Percentiles rank a stretch among this genome's conserved stretches.
Evolutionary conservation across 2,329 filamentous ascomycete genomes (phyloP).

Genomic region (Bipolaris victoriae): DNA sequence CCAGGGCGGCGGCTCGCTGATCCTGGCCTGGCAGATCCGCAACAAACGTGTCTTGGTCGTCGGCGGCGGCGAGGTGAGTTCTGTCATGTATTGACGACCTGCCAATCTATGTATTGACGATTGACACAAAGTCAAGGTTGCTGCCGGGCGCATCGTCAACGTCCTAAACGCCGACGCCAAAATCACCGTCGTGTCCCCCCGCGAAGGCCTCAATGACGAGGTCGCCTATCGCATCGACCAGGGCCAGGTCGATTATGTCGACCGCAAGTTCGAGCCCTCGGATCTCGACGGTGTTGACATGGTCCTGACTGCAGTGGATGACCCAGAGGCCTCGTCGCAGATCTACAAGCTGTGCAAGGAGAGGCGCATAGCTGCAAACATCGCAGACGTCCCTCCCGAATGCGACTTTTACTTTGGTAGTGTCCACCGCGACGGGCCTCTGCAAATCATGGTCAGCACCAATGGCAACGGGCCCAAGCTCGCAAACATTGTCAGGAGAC

Average conservation of each 20-base stretch:
- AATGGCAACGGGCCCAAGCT: slow-evolving; percentile 95
- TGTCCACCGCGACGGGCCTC: slow-evolving; percentile 89
- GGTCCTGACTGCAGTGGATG: slow-evolving; percentile 92
- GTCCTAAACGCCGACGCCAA: slow-evolving; percentile 93
- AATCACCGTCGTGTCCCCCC: slow-evolving; percentile 84
- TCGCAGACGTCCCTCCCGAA: slow-evolving; percentile 93
- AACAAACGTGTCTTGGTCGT: slow-evolving; percentile 90
- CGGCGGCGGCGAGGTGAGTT: slow-evolving; percentile 86
- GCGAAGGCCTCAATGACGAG: slow-evolving; percentile 82
- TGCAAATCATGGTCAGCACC: slow-evolving; percentile 98
- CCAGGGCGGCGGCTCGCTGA: slow-evolving; percentile 88
- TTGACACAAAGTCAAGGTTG: slow-evolving; percentile 70
- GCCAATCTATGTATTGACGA: slow-evolving; percentile 28
- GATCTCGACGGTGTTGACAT: slow-evolving; percentile 84
- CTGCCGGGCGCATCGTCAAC: slow-evolving; percentile 90
- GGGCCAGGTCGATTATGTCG: slow-evolving; percentile 77
- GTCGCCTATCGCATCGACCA: slow-evolving; percentile 80
- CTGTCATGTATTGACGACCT: neutral
- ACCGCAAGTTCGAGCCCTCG: slow-evolving; percentile 82
- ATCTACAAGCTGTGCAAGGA: slow-evolving; percentile 96
- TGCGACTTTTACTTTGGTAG: slow-evolving; percentile 99
- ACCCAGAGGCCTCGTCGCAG: slow-evolving; percentile 83
- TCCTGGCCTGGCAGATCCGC: slow-evolving; percentile 93
- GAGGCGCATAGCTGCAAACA: slow-evolving; percentile 84
- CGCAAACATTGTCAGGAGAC: slow-evolving; percentile 81